Conservation (phyloP, 148 eudicot species). For the Rhododendron henanense region DNA sequence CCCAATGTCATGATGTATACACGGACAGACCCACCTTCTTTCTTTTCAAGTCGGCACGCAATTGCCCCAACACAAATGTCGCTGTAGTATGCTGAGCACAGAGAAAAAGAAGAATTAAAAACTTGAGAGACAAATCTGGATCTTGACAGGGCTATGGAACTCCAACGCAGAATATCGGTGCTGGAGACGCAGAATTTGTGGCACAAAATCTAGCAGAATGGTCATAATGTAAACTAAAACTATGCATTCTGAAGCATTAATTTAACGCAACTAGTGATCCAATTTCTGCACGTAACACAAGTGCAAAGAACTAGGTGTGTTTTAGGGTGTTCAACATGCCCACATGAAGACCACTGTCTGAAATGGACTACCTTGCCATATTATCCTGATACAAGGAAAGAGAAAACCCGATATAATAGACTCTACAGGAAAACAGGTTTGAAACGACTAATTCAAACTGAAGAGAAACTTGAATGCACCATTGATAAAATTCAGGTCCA, state of each 20-base stretch:
- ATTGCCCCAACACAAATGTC: conserved; percentile 96
- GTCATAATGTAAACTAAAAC: not conserved
- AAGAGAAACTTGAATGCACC: not conserved
- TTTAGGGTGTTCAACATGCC: not conserved
- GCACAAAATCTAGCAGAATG: not conserved
- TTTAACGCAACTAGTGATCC: not conserved
- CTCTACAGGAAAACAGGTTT: not conserved
- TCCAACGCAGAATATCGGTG: not conserved
- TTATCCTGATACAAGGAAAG: not conserved
- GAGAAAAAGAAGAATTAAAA: conserved; percentile 1
- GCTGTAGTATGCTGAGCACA: conserved; percentile 70
- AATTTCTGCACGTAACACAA: not conserved
- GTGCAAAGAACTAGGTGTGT: not conserved
- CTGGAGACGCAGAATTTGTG: not conserved
- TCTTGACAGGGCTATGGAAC: not conserved
- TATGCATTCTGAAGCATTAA: not conserved
- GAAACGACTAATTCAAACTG: not conserved
- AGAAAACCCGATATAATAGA: not conserved
- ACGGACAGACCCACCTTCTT: conserved; percentile 67
- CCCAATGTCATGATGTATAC: conserved; percentile 96
- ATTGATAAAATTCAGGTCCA: not conserved
- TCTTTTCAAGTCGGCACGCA: conserved; percentile 92
- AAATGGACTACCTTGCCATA: not conserved
- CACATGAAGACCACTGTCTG: not conserved
- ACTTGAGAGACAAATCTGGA: not conserved